Evolutionary conservation across 306 rosid genomes (phyloP), one percentile per base, ranked within the genome.

Genomic region (Inga leiocalycina): DNA sequence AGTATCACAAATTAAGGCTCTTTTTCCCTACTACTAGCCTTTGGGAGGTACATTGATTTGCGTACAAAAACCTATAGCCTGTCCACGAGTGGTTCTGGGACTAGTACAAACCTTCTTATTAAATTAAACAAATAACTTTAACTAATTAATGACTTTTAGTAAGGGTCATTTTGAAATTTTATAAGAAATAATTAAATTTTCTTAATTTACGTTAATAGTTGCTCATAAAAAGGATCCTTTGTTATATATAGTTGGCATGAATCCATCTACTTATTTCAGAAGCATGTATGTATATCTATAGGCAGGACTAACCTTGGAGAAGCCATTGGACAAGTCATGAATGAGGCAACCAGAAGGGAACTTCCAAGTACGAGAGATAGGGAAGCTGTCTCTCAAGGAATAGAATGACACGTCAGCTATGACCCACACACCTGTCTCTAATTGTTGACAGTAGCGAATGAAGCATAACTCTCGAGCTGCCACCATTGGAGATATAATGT

Each of bases 271-370:
- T 27, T 45, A 44, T 24, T 17, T 75, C 32, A n/a, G 39, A 30
- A 54, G 19, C 61, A 27, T 27, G 9, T 27, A 27, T 27, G 30
- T 27, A 27, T 44, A 44, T 44, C 8, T 15, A 12, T 49, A 14
- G 1, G 3, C 5, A 16, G 9, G 59, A 35, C 87, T 59, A 19
- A 94, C 97, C 89, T 69, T 84, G 73, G 91, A 88, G 39, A 74
- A 85, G 16, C 89, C 90, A 79, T 85, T 66, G 1, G 81, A 27
- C 84, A 86, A 37, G 32, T 91, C 93, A 20, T 89, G 81, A 80
- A 95, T 89, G 84, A 93, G 64, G 85, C 93, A 93, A 16, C 97
- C 98, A 17, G 97, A 94, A 56, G 97, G 98, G 67, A 90, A 82
- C 82, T 82, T 89, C 95, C 97, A 88, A 67, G 85, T 48, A 14